Conservation (phyloP, 768 basidiomycete genomes). For the Gymnopilus dilepis region DNA sequence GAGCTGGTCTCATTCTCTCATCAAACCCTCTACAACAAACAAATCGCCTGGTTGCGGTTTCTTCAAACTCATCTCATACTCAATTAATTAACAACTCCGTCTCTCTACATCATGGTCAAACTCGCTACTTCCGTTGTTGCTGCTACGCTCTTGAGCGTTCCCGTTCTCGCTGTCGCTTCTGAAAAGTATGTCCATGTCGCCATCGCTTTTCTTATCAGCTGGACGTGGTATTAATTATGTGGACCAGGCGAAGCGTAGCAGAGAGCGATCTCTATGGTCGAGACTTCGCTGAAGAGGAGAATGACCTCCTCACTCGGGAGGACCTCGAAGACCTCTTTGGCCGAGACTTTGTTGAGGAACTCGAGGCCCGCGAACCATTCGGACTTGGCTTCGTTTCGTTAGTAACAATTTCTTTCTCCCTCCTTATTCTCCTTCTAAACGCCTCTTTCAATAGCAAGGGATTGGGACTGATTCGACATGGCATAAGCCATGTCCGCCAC, state of each 20-base stretch:
- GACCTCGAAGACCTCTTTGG: constrained; percentile 13
- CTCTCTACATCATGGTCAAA: constrained; percentile 24
- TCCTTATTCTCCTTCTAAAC: not conserved
- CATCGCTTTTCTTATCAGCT: too few species aligned
- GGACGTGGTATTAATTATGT: not conserved
- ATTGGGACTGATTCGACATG: not conserved
- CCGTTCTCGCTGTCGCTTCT: constrained; percentile 19
- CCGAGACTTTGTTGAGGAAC: constrained; percentile 16
- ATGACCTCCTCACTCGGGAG: not conserved
- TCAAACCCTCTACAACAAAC: not conserved
- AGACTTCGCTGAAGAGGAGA: constrained; percentile 12
- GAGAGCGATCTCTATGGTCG: constrained; percentile 9
- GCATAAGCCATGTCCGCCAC: not conserved
- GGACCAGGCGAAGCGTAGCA: not conserved
- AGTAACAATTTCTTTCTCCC: not conserved
- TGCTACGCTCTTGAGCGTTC: constrained; percentile 22
- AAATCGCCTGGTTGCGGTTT: constrained; percentile 24
- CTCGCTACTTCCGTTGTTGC: constrained; percentile 18
- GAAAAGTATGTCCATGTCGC: constrained; percentile 19
- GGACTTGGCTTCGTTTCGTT: not conserved
- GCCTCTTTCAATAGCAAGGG: not conserved
- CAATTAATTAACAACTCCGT: not conserved
- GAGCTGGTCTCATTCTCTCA: constrained; percentile 4
- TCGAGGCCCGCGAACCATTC: not conserved
- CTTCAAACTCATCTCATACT: not conserved